phyloP scores from a whole-genome alignment of 768 basidiomycete species.

The Albatrellus ellisii region DNA sequence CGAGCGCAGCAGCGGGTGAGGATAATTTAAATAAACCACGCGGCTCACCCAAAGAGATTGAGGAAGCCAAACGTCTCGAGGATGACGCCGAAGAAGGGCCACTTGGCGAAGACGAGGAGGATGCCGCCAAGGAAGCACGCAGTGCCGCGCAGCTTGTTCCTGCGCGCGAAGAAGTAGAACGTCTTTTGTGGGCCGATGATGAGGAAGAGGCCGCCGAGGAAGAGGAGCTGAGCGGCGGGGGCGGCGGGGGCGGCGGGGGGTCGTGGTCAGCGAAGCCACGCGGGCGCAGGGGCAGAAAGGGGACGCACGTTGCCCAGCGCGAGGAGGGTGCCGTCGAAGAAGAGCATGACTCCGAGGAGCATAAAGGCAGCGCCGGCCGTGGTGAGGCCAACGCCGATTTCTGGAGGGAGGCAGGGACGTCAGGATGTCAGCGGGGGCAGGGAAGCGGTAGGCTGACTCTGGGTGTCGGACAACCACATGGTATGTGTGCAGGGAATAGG shows the following conservation, averaged over 20 bases:
- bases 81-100: conserved; percentile 87
- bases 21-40: too few species aligned
- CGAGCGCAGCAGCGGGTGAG: neutral
- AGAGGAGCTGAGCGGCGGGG: conserved; percentile 57
- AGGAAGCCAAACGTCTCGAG: conserved; percentile 96
- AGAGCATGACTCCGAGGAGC: conserved; percentile 88
- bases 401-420: conserved; percentile 26
- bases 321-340: conserved; percentile 92
- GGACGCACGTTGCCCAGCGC: conserved; percentile 91
- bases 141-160: conserved; percentile 88
- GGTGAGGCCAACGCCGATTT: conserved; percentile 94
- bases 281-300: conserved; percentile 5
- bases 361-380: conserved; percentile 94
- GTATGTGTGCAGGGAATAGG: too few species aligned
- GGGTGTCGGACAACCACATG: conserved; percentile 59
- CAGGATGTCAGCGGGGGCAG: neutral
- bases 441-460: conserved; percentile 19
- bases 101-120: conserved; percentile 86
- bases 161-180: conserved; percentile 94
- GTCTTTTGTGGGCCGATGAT: conserved; percentile 97
- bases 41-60: conserved; percentile 85
- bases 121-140: conserved; percentile 83
- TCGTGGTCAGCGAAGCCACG: neutral
- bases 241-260: neutral
- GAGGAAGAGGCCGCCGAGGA: conserved; percentile 85